phyloP scores from a whole-genome alignment of 1,139 yeast species.

The Suhomyces terraborum region DNA sequence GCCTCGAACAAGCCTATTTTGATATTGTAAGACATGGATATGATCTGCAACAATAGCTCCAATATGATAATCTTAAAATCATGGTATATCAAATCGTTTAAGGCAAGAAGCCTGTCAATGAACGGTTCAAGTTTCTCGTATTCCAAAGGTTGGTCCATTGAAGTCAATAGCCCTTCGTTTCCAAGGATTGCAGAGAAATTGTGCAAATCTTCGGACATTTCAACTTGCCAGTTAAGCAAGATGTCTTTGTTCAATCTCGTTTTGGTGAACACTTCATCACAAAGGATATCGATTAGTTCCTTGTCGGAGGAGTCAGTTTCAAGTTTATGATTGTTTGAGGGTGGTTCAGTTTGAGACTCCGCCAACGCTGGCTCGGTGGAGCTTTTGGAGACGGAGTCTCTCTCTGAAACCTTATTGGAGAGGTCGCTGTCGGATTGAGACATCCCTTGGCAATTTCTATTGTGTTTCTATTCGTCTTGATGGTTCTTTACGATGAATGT shows the following conservation, averaged over 20 bases:
- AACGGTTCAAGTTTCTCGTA: slow-evolving; percentile 16
- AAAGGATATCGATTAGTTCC: slow-evolving; percentile 19
- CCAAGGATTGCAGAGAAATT: slow-evolving; percentile 26
- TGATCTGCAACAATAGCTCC: slow-evolving; percentile 30
- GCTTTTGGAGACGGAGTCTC: background rate
- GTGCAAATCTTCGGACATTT: slow-evolving; percentile 25
- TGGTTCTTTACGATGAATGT: background rate
- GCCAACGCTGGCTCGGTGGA: background rate
- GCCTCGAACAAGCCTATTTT: slow-evolving; percentile 27
- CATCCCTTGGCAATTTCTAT: background rate
- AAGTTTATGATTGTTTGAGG: background rate
- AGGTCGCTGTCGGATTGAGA: background rate
- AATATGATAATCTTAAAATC: slow-evolving; percentile 36
- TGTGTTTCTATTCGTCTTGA: background rate
- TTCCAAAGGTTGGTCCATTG: slow-evolving; percentile 6
- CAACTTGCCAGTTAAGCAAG: slow-evolving; percentile 42
- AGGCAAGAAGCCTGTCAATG: slow-evolving; percentile 19
- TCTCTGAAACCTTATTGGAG: background rate
- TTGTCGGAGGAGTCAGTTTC: slow-evolving; percentile 9
- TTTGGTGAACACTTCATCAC: slow-evolving; percentile 29
- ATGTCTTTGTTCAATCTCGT: slow-evolving; percentile 32
- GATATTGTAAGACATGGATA: slow-evolving; percentile 28
- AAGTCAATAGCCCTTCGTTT: slow-evolving; percentile 25
- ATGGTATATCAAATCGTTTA: slow-evolving; percentile 29
- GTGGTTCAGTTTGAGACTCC: background rate